These are phyloP conservation scores for Chrysoporthe cubensis DNA, from an alignment of 2,329 filamentous ascomycete species.

Conservation along the genomic window DNA sequence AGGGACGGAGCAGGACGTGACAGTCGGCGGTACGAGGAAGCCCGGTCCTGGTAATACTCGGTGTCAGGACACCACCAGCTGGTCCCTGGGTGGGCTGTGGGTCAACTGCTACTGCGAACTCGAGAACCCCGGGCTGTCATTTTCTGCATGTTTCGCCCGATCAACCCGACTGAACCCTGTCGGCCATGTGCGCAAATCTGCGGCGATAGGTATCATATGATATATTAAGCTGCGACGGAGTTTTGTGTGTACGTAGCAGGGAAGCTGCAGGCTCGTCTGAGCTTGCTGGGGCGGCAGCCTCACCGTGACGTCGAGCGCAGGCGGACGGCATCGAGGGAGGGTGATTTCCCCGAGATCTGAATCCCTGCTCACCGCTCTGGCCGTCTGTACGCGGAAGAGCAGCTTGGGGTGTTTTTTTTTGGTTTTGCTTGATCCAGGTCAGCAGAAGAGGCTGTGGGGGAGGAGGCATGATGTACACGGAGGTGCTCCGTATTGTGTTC, in stretches of 20 bases:
- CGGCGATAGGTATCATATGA: slow-evolving; percentile 24
- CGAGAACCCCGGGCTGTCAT: slow-evolving; percentile 29
- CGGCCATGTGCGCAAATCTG: slow-evolving; percentile 30
- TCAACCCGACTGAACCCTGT: slow-evolving; percentile 26
- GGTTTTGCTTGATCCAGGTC: background rate
- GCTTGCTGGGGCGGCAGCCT: slow-evolving; percentile 15
- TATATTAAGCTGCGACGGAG: slow-evolving; percentile 6
- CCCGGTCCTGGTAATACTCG: background rate
- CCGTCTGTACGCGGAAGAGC: background rate
- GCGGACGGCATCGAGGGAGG: background rate
- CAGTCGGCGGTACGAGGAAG: slow-evolving; percentile 12
- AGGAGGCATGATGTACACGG: background rate
- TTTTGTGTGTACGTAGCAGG: background rate
- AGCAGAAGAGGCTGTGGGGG: background rate
- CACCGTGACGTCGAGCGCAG: slow-evolving; percentile 20
- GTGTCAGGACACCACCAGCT: background rate
- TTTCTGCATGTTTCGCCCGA: slow-evolving; percentile 29
- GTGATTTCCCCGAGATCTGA: background rate
- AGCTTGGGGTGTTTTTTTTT: background rate
- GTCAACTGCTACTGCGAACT: slow-evolving; percentile 11
- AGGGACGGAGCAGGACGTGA: background rate
- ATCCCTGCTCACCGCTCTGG: slow-evolving; percentile 10
- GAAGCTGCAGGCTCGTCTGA: slow-evolving; percentile 13
- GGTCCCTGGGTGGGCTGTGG: slow-evolving; percentile 2
- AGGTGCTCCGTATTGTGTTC: slow-evolving; percentile 2